Evolutionary conservation across 148 eudicot species (phyloP).

Genomic region (Rhododendron vialii): DNA sequence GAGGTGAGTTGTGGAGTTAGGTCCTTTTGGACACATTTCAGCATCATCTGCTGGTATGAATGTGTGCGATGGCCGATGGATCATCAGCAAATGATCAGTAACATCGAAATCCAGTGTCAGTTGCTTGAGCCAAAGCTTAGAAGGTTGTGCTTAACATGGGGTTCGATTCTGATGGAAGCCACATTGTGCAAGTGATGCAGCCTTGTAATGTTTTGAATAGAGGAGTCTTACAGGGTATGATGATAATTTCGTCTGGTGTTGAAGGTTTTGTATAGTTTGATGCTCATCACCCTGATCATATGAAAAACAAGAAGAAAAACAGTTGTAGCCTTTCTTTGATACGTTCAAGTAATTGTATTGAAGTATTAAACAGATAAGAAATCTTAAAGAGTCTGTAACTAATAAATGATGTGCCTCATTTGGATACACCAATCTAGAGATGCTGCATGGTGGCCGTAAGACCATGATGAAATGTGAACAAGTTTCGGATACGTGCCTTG

Average conservation of each 20-base stretch:
- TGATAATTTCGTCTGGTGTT: not conserved
- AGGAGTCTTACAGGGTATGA: not conserved
- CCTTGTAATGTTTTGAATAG: not conserved
- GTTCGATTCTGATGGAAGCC: not conserved
- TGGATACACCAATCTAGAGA: not conserved
- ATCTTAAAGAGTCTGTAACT: not conserved
- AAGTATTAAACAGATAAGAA: not conserved
- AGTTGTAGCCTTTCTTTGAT: not conserved
- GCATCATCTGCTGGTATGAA: not conserved
- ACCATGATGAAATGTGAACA: not conserved
- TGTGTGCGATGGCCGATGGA: not conserved
- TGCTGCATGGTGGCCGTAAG: not conserved
- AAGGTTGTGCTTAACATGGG: not conserved
- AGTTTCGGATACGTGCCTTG: not conserved
- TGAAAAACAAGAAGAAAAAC: not conserved
- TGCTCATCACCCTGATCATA: not conserved
- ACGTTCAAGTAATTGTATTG: not conserved
- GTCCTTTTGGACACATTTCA: slow-evolving; percentile 1
- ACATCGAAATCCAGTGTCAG: no score
- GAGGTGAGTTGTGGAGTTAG: not conserved
- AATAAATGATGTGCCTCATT: not conserved
- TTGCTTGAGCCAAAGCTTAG: not conserved
- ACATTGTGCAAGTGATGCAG: not conserved
- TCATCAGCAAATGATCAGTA: not conserved
- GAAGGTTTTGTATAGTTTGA: not conserved